These are phyloP conservation scores for Bryum argenteum DNA, from an alignment of 225 moss, liverwort and hornwort species.

Conservation along the genomic window DNA sequence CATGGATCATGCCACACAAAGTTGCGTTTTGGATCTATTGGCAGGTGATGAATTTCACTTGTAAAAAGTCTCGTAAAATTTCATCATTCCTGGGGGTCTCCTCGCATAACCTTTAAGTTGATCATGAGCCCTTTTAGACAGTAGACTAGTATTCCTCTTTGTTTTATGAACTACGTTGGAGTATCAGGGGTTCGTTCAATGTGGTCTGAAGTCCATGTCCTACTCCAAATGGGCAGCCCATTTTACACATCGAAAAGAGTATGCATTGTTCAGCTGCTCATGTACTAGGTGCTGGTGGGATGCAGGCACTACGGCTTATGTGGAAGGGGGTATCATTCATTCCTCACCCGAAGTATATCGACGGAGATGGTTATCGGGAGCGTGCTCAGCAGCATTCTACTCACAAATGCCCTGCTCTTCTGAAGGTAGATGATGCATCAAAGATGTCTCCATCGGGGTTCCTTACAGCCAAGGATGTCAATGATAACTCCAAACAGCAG, in stretches of 20 bases:
- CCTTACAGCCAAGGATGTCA: constrained; percentile 21
- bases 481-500: constrained; percentile 29
- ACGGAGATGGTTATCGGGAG: constrained; percentile 61
- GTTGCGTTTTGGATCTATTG: constrained; percentile 91
- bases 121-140: constrained; percentile 13
- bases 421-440: constrained; percentile 21
- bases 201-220: constrained; percentile 1
- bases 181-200: neutral
- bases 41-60: constrained; percentile 55
- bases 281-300: constrained; percentile 12
- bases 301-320: constrained; percentile 67
- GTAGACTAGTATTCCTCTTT: no score
- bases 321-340: constrained; percentile 83
- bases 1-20: constrained; percentile 95
- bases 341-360: constrained; percentile 80
- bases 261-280: constrained; percentile 12
- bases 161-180: neutral
- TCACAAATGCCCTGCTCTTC: constrained; percentile 39
- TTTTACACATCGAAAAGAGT: neutral
- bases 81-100: constrained; percentile 4
- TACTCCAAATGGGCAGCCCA: neutral
- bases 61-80: neutral
- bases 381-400: constrained; percentile 59
- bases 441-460: constrained; percentile 2
- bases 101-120: constrained; percentile 6